Evolutionary conservation across 73 alveolate species (phyloP).

Genomic region (Urostyla sp.): DNA sequence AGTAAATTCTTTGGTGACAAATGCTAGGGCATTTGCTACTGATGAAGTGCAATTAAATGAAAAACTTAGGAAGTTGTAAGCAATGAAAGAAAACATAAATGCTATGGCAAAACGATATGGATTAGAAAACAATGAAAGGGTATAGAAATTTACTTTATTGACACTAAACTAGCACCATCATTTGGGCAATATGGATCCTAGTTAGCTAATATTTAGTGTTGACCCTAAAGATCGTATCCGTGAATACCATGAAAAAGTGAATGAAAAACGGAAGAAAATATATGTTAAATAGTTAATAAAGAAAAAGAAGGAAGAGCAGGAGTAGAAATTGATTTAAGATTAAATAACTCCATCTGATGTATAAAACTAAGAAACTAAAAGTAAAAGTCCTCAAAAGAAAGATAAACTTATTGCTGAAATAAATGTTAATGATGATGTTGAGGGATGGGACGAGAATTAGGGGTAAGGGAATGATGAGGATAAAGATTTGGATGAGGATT

Average conservation of each 20-base stretch:
- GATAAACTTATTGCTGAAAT: background rate
- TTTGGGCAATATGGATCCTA: background rate
- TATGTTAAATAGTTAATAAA: background rate
- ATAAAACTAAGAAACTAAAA: background rate
- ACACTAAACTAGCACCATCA: background rate
- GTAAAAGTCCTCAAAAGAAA: background rate
- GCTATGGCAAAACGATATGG: no score
- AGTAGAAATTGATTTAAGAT: background rate
- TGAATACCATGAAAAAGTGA: constrained; percentile 27
- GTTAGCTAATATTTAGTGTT: background rate
- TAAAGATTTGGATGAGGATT: background rate
- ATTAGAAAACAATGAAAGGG: background rate
- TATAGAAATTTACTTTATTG: no score
- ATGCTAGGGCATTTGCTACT: no score
- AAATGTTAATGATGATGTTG: background rate
- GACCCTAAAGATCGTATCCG: constrained; percentile 32
- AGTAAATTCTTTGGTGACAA: no score
- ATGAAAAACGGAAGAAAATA: constrained; percentile 10
- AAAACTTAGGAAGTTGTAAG: no score
- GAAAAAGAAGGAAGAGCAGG: background rate
- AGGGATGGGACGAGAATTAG: background rate
- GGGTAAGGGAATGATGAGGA: background rate
- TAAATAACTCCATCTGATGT: background rate
- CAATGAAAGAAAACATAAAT: no score
- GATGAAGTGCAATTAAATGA: no score